Percentiles rank a stretch among this genome's conserved stretches.
These are phyloP conservation scores for Penicillium sp. DNA, from an alignment of 2,329 filamentous ascomycete genomes.

Conservation along the genomic window DNA sequence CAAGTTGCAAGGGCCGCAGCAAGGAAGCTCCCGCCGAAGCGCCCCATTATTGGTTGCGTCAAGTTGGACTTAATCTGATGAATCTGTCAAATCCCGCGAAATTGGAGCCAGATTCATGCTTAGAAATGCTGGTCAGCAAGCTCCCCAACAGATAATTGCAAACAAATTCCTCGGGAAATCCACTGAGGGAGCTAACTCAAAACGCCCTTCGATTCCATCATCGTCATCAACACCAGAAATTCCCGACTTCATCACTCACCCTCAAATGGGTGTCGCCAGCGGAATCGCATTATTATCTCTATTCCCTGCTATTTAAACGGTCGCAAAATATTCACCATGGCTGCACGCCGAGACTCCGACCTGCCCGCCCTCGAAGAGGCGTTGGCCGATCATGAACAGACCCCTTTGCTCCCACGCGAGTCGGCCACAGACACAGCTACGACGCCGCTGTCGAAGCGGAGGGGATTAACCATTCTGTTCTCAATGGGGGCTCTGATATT, in stretches of 20 bases:
- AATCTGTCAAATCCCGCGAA: not conserved
- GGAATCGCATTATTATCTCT: not conserved
- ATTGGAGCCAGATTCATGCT: not conserved
- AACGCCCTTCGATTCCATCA: not conserved
- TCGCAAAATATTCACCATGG: conserved; percentile 8
- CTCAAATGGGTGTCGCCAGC: not conserved
- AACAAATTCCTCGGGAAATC: not conserved
- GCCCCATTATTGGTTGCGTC: conserved; percentile 4
- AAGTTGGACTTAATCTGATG: conserved; percentile 11
- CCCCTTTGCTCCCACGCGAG: conserved; percentile 20
- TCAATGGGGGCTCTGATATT: conserved; percentile 26
- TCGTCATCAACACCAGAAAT: not conserved
- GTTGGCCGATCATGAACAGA: conserved; percentile 20
- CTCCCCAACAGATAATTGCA: conserved; percentile 4
- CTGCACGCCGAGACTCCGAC: conserved; percentile 4
- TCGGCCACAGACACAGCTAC: not conserved
- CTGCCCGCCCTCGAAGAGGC: conserved; percentile 9
- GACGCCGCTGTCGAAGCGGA: conserved; percentile 13
- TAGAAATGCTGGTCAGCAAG: conserved; percentile 15
- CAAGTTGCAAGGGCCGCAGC: not conserved
- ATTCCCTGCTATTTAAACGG: not conserved
- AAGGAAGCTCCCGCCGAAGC: not conserved
- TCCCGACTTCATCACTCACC: not conserved
- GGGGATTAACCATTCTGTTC: conserved; percentile 21
- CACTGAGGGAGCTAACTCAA: not conserved